Evolutionary conservation across 164 flowering plant genomes (phyloP).

Genomic region (Vitis rotundifolia): DNA sequence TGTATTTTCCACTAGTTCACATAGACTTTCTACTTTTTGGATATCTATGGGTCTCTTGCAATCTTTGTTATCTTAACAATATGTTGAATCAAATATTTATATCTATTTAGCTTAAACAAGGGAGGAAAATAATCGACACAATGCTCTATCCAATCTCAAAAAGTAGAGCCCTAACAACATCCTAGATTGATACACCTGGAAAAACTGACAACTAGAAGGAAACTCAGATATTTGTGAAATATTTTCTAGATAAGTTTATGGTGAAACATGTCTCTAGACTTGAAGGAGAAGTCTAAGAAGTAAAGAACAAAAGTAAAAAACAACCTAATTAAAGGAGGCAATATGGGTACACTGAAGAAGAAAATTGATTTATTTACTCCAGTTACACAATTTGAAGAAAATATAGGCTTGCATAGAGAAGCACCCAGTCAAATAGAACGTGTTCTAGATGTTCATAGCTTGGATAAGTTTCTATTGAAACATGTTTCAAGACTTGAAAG

Average conservation of each 20-base stretch:
- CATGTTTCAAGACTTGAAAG: conserved; percentile 59
- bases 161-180: too few relatives aligned
- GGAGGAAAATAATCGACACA: too few relatives aligned
- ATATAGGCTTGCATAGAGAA: conserved; percentile 1
- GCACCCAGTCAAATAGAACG: conserved; percentile 13
- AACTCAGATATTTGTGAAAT: too few relatives aligned
- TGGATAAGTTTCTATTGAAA: conserved; percentile 55
- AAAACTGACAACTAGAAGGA: too few relatives aligned
- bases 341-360: conserved; percentile 14
- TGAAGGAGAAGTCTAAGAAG: conserved; percentile 83
- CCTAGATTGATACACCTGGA: too few relatives aligned
- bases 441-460: conserved; percentile 41
- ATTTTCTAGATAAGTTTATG: conserved; percentile 64
- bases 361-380: background rate
- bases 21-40: too few relatives aligned
- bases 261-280: conserved; percentile 84
- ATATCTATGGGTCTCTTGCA: too few relatives aligned
- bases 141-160: too few relatives aligned
- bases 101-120: too few relatives aligned
- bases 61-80: too few relatives aligned
- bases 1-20: too few relatives aligned
- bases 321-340: conserved; percentile 1
- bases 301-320: conserved; percentile 43
- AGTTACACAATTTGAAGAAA: background rate
- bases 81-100: too few relatives aligned